These are phyloP conservation scores for Boletus coffeatus DNA, from an alignment of 1,284 basidiomycete species.

Conservation along the genomic window DNA sequence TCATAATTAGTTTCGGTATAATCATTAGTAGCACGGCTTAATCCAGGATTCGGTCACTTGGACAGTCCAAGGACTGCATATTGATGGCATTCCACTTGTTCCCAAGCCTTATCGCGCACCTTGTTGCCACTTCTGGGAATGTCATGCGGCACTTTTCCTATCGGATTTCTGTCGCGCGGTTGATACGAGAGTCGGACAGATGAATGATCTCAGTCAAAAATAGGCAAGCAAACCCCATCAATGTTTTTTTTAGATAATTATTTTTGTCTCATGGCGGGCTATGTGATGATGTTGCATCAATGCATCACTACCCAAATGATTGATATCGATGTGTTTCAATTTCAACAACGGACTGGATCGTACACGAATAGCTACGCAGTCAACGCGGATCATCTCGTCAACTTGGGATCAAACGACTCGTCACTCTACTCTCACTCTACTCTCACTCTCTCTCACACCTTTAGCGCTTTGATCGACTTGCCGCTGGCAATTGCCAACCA, in stretches of 20 bases:
- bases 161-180: neutral
- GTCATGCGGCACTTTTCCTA: neutral
- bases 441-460: conserved; percentile 62
- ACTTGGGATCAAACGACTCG: neutral
- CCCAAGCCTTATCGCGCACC: conserved; percentile 2
- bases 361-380: conserved; percentile 1
- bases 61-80: no score
- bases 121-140: neutral
- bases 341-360: neutral
- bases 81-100: neutral
- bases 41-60: neutral
- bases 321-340: neutral
- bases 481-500: conserved; percentile 91
- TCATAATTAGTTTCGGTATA: neutral
- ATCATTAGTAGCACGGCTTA: neutral
- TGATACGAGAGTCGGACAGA: neutral
- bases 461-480: conserved; percentile 75
- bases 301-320: neutral
- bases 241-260: neutral
- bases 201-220: neutral
- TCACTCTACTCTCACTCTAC: neutral
- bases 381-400: neutral
- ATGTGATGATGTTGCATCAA: no score
- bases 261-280: no score
- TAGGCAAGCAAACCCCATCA: neutral